Evolutionary conservation across 345 rosid genomes (phyloP), one percentile per base, ranked within the genome.

Genomic region (Eucalyptus pauciflora): DNA sequence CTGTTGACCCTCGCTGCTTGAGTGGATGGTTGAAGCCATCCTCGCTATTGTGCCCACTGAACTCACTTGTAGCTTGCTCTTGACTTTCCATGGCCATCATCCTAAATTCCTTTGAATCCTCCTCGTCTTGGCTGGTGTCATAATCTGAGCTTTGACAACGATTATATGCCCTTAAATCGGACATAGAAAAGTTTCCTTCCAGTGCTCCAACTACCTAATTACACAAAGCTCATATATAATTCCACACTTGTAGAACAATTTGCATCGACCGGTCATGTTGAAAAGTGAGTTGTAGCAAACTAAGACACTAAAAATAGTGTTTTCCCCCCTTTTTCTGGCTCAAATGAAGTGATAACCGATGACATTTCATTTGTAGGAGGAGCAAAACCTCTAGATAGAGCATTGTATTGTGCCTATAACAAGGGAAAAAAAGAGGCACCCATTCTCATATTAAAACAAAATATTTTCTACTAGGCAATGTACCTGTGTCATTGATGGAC

Each of bases 401-500:
- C 20, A 64, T 64, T 29, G 33, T 13, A 0, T 64, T 64, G 33
- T n/a, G 10, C 31, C 37, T 64, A n/a, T 14, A 67, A 67, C 2
- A 31, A 8, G 79, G 31, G 24, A 27, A 67, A 64, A 25, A 29
- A 13, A 17, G 25, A 46, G 85, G 33, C 8, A 43, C 48, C 0
- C 56, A 29, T 24, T 4, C 12, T 31, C 48, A 54, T 86, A 51
- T 33, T n/a, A 41, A n/a, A 86, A 41, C 56, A 86, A 86, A 31
- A 15, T 13, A 45, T 67, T 69, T 69, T 60, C 37, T 50, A 27
- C 22, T 62, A 29, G 24, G 18, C n/a, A 46, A 87, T 87, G 22
- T 93, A 97, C 99, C 97, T 95, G 96, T 90, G 96, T 96, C 97
- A 94, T 96, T 29, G 91, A 94, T 37, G 98, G 98, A 3, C 96